These are phyloP conservation scores for Protomyces macrosporus DNA, from an alignment of 1,139 yeast species.

Conservation along the genomic window DNA sequence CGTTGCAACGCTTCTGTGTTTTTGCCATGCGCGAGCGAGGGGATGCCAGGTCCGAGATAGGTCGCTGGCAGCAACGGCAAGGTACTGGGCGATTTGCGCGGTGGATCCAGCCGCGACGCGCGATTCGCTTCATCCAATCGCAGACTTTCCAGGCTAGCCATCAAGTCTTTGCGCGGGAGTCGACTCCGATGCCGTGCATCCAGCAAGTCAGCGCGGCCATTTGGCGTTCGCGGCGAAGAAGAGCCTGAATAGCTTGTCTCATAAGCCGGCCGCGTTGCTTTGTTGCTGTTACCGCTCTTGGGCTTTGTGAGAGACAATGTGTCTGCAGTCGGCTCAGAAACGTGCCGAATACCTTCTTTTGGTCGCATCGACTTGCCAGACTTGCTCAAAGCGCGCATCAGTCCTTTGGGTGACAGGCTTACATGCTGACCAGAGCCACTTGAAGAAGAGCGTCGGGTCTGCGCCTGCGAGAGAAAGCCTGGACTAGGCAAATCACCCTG, in stretches of 20 bases:
- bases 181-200: not conserved
- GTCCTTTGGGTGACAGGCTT: not conserved
- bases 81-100: not conserved
- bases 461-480: not conserved
- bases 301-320: not conserved
- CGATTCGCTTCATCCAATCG: not conserved
- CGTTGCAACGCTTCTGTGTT: not conserved
- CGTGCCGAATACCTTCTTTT: not conserved
- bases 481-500: not conserved
- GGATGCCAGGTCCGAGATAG: not conserved
- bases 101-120: not conserved
- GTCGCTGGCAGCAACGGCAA: not conserved
- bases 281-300: not conserved
- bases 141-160: not conserved
- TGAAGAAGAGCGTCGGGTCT: not conserved
- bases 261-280: not conserved
- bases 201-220: not conserved
- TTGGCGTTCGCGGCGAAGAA: not conserved
- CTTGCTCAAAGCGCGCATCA: not conserved
- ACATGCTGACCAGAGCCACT: not conserved
- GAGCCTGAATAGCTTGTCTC: not conserved
- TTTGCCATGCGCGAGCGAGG: not conserved
- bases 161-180: not conserved
- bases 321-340: not conserved
- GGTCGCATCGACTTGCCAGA: not conserved